Percentiles rank a stretch among this genome's conserved stretches.
These are phyloP conservation scores for Neodidymelliopsis sp. DNA, from an alignment of 2,329 filamentous ascomycete genomes.

Conservation along the genomic window DNA sequence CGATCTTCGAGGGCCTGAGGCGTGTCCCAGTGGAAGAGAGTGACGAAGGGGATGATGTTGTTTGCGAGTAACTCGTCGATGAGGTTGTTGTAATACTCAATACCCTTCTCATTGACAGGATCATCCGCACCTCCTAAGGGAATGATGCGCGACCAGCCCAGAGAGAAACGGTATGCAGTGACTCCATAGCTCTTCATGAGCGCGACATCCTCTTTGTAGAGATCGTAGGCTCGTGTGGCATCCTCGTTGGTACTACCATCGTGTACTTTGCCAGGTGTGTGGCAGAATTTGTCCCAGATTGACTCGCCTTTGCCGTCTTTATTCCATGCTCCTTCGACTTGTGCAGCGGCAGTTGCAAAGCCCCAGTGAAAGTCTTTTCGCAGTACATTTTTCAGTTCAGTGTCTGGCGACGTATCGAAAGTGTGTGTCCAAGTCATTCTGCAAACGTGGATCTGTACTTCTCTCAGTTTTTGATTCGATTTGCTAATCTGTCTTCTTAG, in stretches of 20 bases:
- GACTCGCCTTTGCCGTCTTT: constrained; percentile 53
- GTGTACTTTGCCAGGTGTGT: constrained; percentile 51
- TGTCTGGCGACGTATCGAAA: constrained; percentile 13
- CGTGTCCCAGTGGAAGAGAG: constrained; percentile 32
- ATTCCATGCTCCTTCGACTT: constrained; percentile 55
- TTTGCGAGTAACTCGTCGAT: constrained; percentile 26
- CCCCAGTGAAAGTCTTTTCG: constrained; percentile 53
- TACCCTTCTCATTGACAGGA: constrained; percentile 25
- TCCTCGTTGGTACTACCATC: constrained; percentile 49
- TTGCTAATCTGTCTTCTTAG: neutral
- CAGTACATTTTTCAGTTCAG: constrained; percentile 27
- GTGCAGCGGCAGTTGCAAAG: constrained; percentile 54
- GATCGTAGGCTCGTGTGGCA: constrained; percentile 42
- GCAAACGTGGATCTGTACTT: neutral
- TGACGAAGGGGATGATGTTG: constrained; percentile 28
- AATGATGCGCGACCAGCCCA: constrained; percentile 29
- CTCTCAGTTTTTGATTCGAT: neutral
- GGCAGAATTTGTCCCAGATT: constrained; percentile 54
- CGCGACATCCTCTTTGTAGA: constrained; percentile 55
- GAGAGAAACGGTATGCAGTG: constrained; percentile 29
- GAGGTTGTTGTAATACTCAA: constrained; percentile 26
- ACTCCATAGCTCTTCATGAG: constrained; percentile 30
- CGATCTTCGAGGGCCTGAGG: constrained; percentile 28
- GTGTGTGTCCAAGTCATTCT: constrained; percentile 19
- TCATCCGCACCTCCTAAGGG: constrained; percentile 26